These are phyloP conservation scores for Vaccinium myrtillus DNA, from an alignment of 148 eudicot genomes.

Conservation along the genomic window DNA sequence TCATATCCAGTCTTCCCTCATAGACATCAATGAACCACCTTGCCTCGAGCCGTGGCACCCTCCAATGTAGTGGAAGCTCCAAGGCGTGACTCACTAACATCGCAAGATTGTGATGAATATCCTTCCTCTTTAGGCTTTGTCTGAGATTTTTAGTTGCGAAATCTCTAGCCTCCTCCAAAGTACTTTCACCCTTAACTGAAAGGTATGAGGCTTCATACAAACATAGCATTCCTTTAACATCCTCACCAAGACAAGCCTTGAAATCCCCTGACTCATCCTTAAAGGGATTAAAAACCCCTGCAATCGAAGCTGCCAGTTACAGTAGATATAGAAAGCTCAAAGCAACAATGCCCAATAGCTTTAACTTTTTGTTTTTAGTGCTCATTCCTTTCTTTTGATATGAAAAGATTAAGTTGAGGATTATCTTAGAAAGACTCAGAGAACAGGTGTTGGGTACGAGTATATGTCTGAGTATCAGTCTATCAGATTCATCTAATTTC, in stretches of 20 bases:
- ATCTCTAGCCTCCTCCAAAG: slow-evolving; percentile 19
- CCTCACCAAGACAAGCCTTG: not conserved
- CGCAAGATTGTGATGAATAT: not conserved
- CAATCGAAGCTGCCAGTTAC: not conserved
- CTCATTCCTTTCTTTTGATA: no score
- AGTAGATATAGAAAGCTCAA: not conserved
- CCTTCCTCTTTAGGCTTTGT: not conserved
- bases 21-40: slow-evolving; percentile 18
- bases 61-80: slow-evolving; percentile 14
- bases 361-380: no score
- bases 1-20: not conserved
- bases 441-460: no score
- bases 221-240: slow-evolving; percentile 7
- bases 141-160: slow-evolving; percentile 13
- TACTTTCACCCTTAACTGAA: slow-evolving; percentile 11
- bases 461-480: no score
- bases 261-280: slow-evolving; percentile 15
- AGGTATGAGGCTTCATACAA: slow-evolving; percentile 26
- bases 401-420: no score
- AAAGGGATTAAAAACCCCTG: slow-evolving; percentile 17
- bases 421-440: no score
- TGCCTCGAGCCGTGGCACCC: slow-evolving; percentile 14
- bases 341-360: no score
- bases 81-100: slow-evolving; percentile 16
- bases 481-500: no score